These are phyloP conservation scores for Beauveria sp. DNA, from an alignment of 2,329 filamentous ascomycete genomes.

Conservation along the genomic window DNA sequence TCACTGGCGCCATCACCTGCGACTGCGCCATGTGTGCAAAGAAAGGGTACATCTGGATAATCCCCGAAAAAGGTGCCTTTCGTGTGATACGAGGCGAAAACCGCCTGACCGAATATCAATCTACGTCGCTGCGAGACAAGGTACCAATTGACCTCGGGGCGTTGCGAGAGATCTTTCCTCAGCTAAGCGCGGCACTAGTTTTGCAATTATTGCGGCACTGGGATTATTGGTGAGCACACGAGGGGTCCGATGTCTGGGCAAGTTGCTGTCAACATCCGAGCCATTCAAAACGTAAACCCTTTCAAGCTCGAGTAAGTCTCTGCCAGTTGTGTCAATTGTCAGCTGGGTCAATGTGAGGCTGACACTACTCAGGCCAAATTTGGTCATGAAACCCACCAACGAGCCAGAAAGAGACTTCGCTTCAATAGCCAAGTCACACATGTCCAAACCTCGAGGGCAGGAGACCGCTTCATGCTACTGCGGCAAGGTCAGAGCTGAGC, in stretches of 20 bases:
- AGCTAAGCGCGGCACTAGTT: conserved; percentile 16
- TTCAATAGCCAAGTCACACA: too few relatives aligned
- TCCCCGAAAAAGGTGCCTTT: conserved; percentile 3
- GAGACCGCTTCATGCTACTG: conserved; percentile 19
- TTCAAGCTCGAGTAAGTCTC: conserved; percentile 17
- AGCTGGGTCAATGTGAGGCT: too few relatives aligned
- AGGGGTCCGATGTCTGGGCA: conserved; percentile 17
- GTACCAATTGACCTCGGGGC: too few relatives aligned
- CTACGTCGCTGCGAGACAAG: not conserved
- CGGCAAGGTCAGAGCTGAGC: conserved; percentile 16
- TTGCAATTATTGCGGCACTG: conserved; percentile 21
- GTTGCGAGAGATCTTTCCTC: too few relatives aligned
- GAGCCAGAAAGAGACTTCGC: too few relatives aligned
- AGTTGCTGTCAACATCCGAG: conserved; percentile 18
- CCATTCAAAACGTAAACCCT: conserved; percentile 18
- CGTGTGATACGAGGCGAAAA: conserved; percentile 13
- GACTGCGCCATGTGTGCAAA: conserved; percentile 21
- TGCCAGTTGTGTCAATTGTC: too few relatives aligned
- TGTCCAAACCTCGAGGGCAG: too few relatives aligned
- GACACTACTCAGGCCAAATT: too few relatives aligned
- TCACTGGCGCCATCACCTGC: conserved; percentile 14
- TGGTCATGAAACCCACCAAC: too few relatives aligned
- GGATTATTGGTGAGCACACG: conserved; percentile 18
- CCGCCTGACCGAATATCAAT: conserved; percentile 1
- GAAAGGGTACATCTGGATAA: conserved; percentile 23